A percentile compares a stretch with the other conserved stretches of the same genome.
Conservation (phyloP, 1,284 basidiomycete genomes). For the Microbotryum silenes-acaulis region DNA sequence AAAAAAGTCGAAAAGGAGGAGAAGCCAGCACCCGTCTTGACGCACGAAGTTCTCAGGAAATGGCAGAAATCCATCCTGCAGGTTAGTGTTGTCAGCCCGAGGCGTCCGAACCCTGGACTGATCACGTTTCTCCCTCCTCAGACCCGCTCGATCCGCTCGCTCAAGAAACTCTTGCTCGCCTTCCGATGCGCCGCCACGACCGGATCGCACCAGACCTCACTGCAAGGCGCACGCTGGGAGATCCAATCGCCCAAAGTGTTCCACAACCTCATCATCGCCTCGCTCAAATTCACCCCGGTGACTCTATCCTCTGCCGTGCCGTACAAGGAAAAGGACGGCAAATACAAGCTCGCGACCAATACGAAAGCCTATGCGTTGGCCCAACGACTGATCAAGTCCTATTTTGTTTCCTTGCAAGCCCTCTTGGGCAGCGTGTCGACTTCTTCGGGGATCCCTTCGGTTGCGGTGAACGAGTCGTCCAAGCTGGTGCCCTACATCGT, state of each 20-base stretch:
- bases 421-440: slow-evolving; percentile 59
- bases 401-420: slow-evolving; percentile 76
- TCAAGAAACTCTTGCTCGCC: slow-evolving; percentile 76
- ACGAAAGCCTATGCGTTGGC: slow-evolving; percentile 50
- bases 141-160: slow-evolving; percentile 75
- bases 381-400: slow-evolving; percentile 82
- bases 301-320: slow-evolving; percentile 81
- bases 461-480: slow-evolving; percentile 70
- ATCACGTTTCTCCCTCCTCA: slow-evolving; percentile 38
- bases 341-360: slow-evolving; percentile 49
- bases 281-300: slow-evolving; percentile 84
- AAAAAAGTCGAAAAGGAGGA: slow-evolving; percentile 41
- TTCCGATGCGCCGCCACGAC: slow-evolving; percentile 74
- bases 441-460: slow-evolving; percentile 48
- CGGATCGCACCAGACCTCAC: slow-evolving; percentile 12
- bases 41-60: slow-evolving; percentile 61
- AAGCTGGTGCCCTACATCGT: slow-evolving; percentile 81
- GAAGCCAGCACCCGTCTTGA: slow-evolving; percentile 52
- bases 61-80: slow-evolving; percentile 91
- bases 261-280: slow-evolving; percentile 80
- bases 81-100: slow-evolving; percentile 46
- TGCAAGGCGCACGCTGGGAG: slow-evolving; percentile 16
- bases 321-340: slow-evolving; percentile 72
- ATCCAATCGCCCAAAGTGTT: slow-evolving; percentile 55
- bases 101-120: neutral